Base-by-base conservation (phyloP, 1,139 yeast genomes). In the Chernovozyma aurita region DNA sequence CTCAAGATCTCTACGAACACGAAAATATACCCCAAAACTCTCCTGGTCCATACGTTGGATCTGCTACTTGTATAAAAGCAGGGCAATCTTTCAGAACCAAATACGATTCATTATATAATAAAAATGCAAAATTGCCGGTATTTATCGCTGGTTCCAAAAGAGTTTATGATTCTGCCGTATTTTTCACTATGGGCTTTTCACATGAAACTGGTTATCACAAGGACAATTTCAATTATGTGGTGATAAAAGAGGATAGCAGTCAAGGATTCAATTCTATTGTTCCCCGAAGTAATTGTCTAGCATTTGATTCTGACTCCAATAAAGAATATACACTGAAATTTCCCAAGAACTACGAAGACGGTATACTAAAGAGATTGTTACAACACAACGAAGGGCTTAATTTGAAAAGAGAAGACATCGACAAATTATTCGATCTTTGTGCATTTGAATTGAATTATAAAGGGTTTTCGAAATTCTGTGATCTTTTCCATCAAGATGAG, bases 391-490 rank as follows among this genome's bases (percentile, higher is more conserved):
- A 76, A 1, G 76, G 68, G 3, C 51, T 57, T 47, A 46, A 55
- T 41, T 42, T 72, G 38, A 59, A 65, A 2, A 48, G 65, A 4
- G 37, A 41, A 24, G 76, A 73, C 39, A 66, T 60, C 13, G 55
- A 50, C 36, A 56, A 55, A 21, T 43, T 70, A 46, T 76, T 72
- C 49, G 58, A 60, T 33, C 47, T 71, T 45, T 73, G 78, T 48
- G 71, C 73, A 7, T 73, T 64, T 47, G 78, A 73, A 45, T 60
- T 72, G 28, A 74, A 73, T 24, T 70, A 73, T 8, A 64, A 56
- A 41, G 77, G 76, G n/a, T 48, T 53, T 27, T 69, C 76, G 22
- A 61, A 63, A 17, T 69, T 73, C 48, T 73, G 78, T 48, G 62
- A 58, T 37, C 55, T 70, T 39, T 73, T 73, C 51, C 68, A 76